Evolutionary conservation across 2,329 filamentous ascomycete genomes (phyloP).

Genomic region (Hortaea sp.): DNA sequence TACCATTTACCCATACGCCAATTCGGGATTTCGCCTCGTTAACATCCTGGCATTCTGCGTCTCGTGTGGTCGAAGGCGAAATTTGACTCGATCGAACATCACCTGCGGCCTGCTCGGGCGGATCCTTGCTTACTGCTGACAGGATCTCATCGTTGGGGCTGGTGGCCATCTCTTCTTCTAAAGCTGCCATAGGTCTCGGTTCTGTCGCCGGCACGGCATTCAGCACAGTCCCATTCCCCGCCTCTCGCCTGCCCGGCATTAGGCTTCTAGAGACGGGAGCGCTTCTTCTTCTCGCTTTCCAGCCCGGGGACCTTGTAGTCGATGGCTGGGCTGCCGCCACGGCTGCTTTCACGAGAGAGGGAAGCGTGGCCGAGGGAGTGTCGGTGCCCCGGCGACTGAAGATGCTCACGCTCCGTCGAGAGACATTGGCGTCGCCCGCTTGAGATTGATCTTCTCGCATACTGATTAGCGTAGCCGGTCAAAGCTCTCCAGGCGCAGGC

Average conservation of each 20-base stretch:
- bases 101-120: constrained; percentile 3
- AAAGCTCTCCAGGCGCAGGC: no score
- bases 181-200: constrained; percentile 19
- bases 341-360: constrained; percentile 12
- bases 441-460: no score
- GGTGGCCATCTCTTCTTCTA: constrained; percentile 29
- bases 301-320: constrained; percentile 15
- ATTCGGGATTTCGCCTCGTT: constrained; percentile 24
- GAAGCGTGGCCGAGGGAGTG: constrained; percentile 13
- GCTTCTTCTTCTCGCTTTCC: constrained; percentile 12
- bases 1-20: constrained; percentile 36
- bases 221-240: constrained; percentile 17
- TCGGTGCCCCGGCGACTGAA: constrained; percentile 26
- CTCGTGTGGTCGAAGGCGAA: constrained; percentile 3
- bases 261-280: constrained; percentile 3
- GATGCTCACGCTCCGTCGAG: constrained; percentile 25
- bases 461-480: no score
- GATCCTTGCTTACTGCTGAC: constrained; percentile 22
- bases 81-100: background rate
- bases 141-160: constrained; percentile 32
- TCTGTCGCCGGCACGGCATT: constrained; percentile 22
- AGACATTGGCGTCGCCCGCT: background rate
- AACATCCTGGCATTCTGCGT: constrained; percentile 1
- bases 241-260: background rate
- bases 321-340: constrained; percentile 10